Evolutionary conservation across 2,329 filamentous ascomycete genomes (phyloP).

Genomic region (Alternaria sp.): DNA sequence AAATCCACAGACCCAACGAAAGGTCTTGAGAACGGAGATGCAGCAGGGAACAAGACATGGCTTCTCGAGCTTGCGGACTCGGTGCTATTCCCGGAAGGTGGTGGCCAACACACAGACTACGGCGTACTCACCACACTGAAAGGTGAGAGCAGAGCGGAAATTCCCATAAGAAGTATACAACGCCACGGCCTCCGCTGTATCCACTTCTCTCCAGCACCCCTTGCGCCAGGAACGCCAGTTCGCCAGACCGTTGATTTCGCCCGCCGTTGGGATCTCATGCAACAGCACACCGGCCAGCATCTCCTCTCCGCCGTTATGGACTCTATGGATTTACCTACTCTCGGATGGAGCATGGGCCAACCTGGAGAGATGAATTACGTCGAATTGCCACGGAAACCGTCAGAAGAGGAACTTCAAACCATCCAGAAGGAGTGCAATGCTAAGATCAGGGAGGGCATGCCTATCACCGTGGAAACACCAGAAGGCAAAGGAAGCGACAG

Average conservation of each 20-base stretch:
- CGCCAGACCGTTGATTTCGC: slow-evolving; percentile 41
- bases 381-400: slow-evolving; percentile 43
- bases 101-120: slow-evolving; percentile 46
- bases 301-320: slow-evolving; percentile 48
- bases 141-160: slow-evolving; percentile 23
- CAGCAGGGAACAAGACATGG: slow-evolving; percentile 31
- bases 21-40: slow-evolving; percentile 16
- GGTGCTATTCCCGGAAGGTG: slow-evolving; percentile 47
- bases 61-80: slow-evolving; percentile 47
- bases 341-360: slow-evolving; percentile 46
- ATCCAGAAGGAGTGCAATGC: slow-evolving; percentile 44
- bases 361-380: slow-evolving; percentile 49
- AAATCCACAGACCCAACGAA: slow-evolving; percentile 40
- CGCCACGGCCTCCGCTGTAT: slow-evolving; percentile 66
- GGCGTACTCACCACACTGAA: slow-evolving; percentile 39
- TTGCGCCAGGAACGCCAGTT: slow-evolving; percentile 71
- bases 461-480: slow-evolving; percentile 46
- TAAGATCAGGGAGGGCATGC: slow-evolving; percentile 38
- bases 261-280: slow-evolving; percentile 48
- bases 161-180: slow-evolving; percentile 43
- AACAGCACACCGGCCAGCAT: slow-evolving; percentile 49
- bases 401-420: slow-evolving; percentile 32
- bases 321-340: slow-evolving; percentile 38
- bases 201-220: slow-evolving; percentile 85
- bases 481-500: slow-evolving; percentile 37